Evolutionary conservation across 192 early-diverging fungal genomes (phyloP).

Genomic region (Mortierella claussenii): DNA sequence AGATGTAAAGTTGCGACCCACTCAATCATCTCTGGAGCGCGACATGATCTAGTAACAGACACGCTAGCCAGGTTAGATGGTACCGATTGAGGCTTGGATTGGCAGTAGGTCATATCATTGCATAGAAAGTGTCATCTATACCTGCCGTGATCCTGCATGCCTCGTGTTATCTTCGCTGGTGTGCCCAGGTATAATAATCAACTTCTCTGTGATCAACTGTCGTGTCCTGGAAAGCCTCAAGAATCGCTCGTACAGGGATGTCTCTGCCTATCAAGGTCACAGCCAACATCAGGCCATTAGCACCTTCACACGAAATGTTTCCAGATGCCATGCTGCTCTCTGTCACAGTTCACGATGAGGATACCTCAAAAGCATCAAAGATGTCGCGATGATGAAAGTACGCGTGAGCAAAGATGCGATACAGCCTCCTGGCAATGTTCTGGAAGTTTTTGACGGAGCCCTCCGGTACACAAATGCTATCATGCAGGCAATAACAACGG

Average conservation of each 20-base stretch:
- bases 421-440: conserved; percentile 89
- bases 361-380: conserved; percentile 90
- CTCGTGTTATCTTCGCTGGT: conserved; percentile 8
- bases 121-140: no score
- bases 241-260: conserved; percentile 78
- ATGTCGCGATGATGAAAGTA: conserved; percentile 93
- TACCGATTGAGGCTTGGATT: not conserved
- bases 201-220: conserved; percentile 71
- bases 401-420: conserved; percentile 97
- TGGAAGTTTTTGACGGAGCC: conserved; percentile 88
- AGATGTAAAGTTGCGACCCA: no score
- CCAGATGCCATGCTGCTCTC: no score
- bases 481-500: not conserved
- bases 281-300: not conserved
- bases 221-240: conserved; percentile 71
- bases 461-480: conserved; percentile 68
- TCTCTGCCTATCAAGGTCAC: conserved; percentile 65
- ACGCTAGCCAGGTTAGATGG: no score
- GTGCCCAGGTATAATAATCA: conserved; percentile 73
- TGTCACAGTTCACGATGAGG: no score
- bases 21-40: not conserved
- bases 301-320: no score
- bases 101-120: not conserved
- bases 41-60: not conserved
- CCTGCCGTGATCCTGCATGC: conserved; percentile 15